Evolutionary conservation across 768 basidiomycete species (phyloP), one percentile per base, ranked within the genome.

Genomic region (Mycena chlorophos): DNA sequence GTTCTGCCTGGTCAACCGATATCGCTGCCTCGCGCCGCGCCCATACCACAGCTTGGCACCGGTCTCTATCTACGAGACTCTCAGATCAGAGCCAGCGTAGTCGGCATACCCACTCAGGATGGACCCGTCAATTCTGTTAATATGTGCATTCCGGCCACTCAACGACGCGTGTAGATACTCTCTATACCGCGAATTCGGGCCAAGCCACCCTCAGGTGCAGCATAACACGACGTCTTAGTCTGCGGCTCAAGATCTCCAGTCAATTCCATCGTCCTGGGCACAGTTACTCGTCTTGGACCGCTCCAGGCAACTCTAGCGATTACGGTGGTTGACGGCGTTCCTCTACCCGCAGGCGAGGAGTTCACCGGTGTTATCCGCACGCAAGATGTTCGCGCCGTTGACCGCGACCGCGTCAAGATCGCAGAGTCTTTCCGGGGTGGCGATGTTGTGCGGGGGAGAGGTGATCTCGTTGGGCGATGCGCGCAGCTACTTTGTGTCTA

Each of bases 401-500:
- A 94, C 66, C 94, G 91, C 63, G 92, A 94, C 73, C 86, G 84
- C 63, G 83, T 95, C 55, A 93, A 89, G 72, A 89, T 95, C 56
- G 85, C 86, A 28, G 90, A 94, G 63, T 96, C 92, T 65, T 97
- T 96, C 69, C 80, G 94, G 23, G 91, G 91, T 0, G 93, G 94
- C 14, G 94, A 97, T 66, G 89, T 95, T 48, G 88, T 97, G 28
- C 83, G 87, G 56, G n/a, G 92, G 91, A 14, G 68, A 89, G 34
- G 92, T 96, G 65, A 91, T 95, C 47, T 95, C 94, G 17, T 77
- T 97, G 23, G 94, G 94, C 10, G 94, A 96, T 71, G 86, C 93
- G 23, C 84, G 91, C 40, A 92, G 88, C 63, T 96, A 96, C 72
- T 95, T 92, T 74, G 80, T 96, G 26, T 91, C 93, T 0, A 96